Conservation (phyloP, 2,329 filamentous ascomycete genomes). For the Hirsutella minnesotensis region DNA sequence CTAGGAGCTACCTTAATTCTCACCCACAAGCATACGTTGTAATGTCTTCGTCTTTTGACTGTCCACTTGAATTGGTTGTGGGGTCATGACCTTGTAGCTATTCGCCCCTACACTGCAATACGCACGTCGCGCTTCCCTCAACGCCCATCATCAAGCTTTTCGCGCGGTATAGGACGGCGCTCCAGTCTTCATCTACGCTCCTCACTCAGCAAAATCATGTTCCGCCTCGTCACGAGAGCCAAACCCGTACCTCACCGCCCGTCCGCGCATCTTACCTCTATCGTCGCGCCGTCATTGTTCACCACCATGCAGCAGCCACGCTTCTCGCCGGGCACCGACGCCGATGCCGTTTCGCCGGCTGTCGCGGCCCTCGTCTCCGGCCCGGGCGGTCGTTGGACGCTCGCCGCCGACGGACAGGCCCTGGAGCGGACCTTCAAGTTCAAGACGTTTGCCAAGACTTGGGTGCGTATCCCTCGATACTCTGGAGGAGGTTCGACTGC, state of each 20-base stretch:
- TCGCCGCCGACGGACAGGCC: conserved; percentile 38
- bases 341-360: conserved; percentile 19
- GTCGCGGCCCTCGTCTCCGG: conserved; percentile 28
- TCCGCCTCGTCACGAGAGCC: conserved; percentile 4
- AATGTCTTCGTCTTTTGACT: too few relatives aligned
- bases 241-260: conserved; percentile 3
- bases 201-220: neutral
- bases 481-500: too few relatives aligned
- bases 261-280: conserved; percentile 5
- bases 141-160: too few relatives aligned
- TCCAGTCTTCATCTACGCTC: neutral
- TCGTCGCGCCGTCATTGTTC: conserved; percentile 2
- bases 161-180: too few relatives aligned
- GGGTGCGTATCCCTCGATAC: conserved; percentile 27
- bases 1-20: too few relatives aligned
- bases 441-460: conserved; percentile 53
- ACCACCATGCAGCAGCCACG: conserved; percentile 17
- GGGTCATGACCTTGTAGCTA: too few relatives aligned
- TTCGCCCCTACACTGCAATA: too few relatives aligned
- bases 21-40: too few relatives aligned
- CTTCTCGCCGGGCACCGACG: conserved; percentile 36
- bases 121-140: too few relatives aligned
- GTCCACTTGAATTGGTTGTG: too few relatives aligned
- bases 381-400: conserved; percentile 33
- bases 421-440: conserved; percentile 51